phyloP scores from a whole-genome alignment of 495 filamentous ascomycete genomes.

The Neurospora hispaniola region DNA sequence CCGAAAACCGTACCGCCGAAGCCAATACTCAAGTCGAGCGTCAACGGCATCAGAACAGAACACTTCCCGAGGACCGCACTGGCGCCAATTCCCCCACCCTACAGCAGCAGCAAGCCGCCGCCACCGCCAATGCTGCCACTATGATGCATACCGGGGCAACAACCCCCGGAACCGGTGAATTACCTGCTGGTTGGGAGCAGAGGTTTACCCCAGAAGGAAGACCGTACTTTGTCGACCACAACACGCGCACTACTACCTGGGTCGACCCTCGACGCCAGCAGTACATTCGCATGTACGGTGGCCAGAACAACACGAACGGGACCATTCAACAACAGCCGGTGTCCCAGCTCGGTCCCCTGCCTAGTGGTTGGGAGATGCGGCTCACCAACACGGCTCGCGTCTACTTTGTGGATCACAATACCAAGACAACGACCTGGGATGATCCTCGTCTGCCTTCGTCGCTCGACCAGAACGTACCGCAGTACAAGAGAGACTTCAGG shows the following conservation, averaged over 20 bases:
- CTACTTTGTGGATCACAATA: slow-evolving; percentile 99
- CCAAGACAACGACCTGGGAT: slow-evolving; percentile 99
- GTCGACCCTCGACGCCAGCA: slow-evolving; percentile 97
- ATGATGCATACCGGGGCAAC: slow-evolving; percentile 95
- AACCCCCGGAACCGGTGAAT: slow-evolving; percentile 87
- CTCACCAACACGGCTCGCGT: slow-evolving; percentile 95
- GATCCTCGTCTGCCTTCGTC: slow-evolving; percentile 92
- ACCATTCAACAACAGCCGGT: slow-evolving; percentile 96
- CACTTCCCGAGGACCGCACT: slow-evolving; percentile 90
- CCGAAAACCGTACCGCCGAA: slow-evolving; percentile 63
- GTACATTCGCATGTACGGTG: slow-evolving; percentile 95
- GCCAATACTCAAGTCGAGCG: slow-evolving; percentile 86
- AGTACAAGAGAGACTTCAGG: slow-evolving; percentile 98
- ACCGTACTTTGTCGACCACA: slow-evolving; percentile 98
- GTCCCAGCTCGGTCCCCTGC: slow-evolving; percentile 90
- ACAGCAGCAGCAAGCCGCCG: slow-evolving; percentile 48
- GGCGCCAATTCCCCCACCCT: slow-evolving; percentile 85
- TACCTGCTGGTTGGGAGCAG: slow-evolving; percentile 94
- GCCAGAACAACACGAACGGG: slow-evolving; percentile 62
- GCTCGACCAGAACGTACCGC: slow-evolving; percentile 93
- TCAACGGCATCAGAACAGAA: slow-evolving; percentile 86
- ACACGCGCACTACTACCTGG: slow-evolving; percentile 97
- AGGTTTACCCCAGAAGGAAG: slow-evolving; percentile 89
- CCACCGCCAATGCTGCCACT: slow-evolving; percentile 51
- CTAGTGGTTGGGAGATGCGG: slow-evolving; percentile 99